Evolutionary conservation across 2,329 filamentous ascomycete species (phyloP).

Genomic region (Zymoseptoria pseudotritici): DNA sequence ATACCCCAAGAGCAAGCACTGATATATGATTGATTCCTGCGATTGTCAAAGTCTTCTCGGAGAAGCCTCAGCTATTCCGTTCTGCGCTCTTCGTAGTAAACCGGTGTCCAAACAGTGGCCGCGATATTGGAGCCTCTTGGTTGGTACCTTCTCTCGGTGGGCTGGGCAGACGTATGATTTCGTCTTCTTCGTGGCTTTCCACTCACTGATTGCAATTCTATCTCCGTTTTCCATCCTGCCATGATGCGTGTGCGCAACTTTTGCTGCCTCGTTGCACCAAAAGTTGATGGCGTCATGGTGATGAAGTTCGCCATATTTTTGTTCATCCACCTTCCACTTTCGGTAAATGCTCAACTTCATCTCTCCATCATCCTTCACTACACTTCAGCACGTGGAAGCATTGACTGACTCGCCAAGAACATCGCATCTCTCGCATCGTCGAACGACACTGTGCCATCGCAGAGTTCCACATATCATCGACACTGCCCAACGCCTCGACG

Average conservation of each 20-base stretch:
- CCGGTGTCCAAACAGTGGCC: too few species aligned
- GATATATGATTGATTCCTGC: neutral
- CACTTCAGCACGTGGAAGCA: neutral
- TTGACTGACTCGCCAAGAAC: neutral
- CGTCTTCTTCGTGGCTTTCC: too few species aligned
- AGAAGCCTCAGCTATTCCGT: too few species aligned
- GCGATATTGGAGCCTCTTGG: too few species aligned
- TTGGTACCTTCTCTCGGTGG: too few species aligned
- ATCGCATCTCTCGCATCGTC: neutral
- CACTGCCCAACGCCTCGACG: too few species aligned
- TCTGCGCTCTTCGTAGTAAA: too few species aligned
- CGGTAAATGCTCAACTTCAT: neutral
- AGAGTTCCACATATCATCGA: neutral
- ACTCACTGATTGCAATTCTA: too few species aligned
- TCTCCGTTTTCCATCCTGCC: too few species aligned
- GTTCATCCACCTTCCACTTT: neutral
- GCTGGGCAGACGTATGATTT: too few species aligned
- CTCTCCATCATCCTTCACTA: neutral
- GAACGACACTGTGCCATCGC: neutral
- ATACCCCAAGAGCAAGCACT: neutral
- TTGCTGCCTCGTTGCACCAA: too few species aligned
- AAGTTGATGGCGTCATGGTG: neutral
- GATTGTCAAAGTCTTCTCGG: neutral
- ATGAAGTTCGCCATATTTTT: neutral
- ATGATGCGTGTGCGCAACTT: too few species aligned